Conservation (phyloP, 1,284 basidiomycete genomes). For the Waitea zeae region DNA sequence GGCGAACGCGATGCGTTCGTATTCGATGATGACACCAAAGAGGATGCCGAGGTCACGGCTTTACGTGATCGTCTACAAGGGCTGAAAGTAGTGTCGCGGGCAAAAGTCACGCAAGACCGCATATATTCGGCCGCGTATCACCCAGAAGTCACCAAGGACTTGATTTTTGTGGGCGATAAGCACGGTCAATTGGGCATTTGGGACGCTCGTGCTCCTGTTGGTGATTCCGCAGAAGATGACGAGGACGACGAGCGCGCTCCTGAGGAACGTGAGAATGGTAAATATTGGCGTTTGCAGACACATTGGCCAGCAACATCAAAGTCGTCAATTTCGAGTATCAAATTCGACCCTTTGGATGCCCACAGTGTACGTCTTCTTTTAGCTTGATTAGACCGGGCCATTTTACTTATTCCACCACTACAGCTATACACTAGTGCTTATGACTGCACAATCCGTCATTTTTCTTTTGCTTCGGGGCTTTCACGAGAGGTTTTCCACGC, state of each 20-base stretch:
- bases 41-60: constrained; percentile 27
- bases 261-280: constrained; percentile 39
- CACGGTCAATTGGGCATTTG: constrained; percentile 66
- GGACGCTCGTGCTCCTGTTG: constrained; percentile 53
- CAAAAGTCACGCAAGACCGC: constrained; percentile 58
- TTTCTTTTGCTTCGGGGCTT: constrained; percentile 50
- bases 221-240: constrained; percentile 47
- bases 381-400: not conserved
- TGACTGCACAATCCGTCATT: constrained; percentile 54
- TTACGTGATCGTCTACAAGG: constrained; percentile 33
- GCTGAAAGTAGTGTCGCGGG: constrained; percentile 47
- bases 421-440: constrained; percentile 67
- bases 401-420: constrained; percentile 2
- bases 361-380: constrained; percentile 33
- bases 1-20: constrained; percentile 32
- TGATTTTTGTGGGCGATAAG: constrained; percentile 73
- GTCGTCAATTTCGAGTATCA: constrained; percentile 61
- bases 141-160: constrained; percentile 61
- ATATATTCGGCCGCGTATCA: constrained; percentile 64
- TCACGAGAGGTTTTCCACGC: constrained; percentile 49
- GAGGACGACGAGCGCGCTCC: constrained; percentile 21
- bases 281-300: constrained; percentile 59
- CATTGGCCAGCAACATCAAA: constrained; percentile 69
- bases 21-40: constrained; percentile 22
- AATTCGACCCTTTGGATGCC: constrained; percentile 52